Evolutionary conservation across 441 rosid species (phyloP), one percentile per base, ranked within the genome.

Genomic region (Brassica balearica): DNA sequence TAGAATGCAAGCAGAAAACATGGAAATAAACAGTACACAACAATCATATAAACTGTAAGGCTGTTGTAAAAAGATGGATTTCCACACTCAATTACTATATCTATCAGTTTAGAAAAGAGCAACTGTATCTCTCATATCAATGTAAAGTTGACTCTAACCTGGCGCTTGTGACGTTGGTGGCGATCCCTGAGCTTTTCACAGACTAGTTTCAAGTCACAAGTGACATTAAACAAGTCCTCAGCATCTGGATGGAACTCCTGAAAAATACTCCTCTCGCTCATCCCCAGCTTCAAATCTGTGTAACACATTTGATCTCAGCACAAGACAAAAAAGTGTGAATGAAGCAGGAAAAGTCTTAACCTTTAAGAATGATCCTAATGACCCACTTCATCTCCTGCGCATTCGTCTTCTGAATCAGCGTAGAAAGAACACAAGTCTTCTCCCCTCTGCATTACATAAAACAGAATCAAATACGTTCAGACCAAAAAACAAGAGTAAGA

Each of bases 301-400:
- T 7, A 15, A 53, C 59, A 53, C 59, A 53, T 38, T 74, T 60
- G 10, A 25, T 61, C 17, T 55, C 68, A 48, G 29, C 6, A 10
- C 25, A 56, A 56, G 55, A 8, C 55, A 22, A 68, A 12, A 12
- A n/a, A 15, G 32, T 4, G n/a, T 17, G 32, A 19, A 56, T n/a
- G 55, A 60, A 22, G 29, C 69, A 32, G 48, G 36, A 58, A 10
- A 62, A 65, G 65, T 10, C n/a, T n/a, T n/a, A n/a, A 86, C 99
- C 98, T 95, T 93, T 93, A 19, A 95, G 94, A 84, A 95, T 89
- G 34, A 95, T 92, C 95, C 90, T 91, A 83, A 95, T 81, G 48
- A 95, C 88, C 98, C 98, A 95, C 86, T 92, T 93, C 99, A 95
- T 95, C 77, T 95, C 99, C 85, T 87, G 95, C 7, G 97, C 94